phyloP scores from a whole-genome alignment of 257 asterid species.

The Primulina eburnea region DNA sequence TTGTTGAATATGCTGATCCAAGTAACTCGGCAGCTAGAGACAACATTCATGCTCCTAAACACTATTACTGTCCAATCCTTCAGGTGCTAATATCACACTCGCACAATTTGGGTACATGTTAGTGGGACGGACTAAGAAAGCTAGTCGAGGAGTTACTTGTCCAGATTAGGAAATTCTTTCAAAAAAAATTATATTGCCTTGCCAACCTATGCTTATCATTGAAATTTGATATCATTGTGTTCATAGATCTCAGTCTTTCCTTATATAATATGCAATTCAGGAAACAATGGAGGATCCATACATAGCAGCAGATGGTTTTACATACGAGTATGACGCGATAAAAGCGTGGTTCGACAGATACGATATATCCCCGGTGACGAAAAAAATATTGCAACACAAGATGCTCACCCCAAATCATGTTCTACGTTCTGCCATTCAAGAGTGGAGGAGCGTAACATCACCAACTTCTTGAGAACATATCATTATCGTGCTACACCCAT shows the following conservation, averaged over 20 bases:
- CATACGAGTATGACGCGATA: conserved; percentile 74
- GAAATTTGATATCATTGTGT: background rate
- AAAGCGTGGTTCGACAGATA: conserved; percentile 60
- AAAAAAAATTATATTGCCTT: too few species aligned
- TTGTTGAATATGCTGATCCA: conserved; percentile 60
- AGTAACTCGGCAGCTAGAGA: conserved; percentile 27
- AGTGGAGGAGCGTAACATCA: conserved; percentile 43
- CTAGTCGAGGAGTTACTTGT: too few species aligned
- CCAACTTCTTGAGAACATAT: background rate
- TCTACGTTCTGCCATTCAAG: conserved; percentile 65
- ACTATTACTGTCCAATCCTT: conserved; percentile 81
- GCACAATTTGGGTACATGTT: background rate
- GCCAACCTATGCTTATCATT: background rate
- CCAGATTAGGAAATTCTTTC: too few species aligned
- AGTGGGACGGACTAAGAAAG: background rate
- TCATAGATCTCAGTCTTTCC: background rate
- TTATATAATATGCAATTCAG: conserved; percentile 37
- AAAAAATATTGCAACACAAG: conserved; percentile 44
- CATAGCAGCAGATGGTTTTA: conserved; percentile 86
- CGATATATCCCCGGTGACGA: conserved; percentile 69
- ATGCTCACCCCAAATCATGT: conserved; percentile 62
- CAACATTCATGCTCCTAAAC: conserved; percentile 48
- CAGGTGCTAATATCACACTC: conserved; percentile 42
- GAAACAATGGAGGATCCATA: conserved; percentile 85
- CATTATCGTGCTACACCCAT: background rate